phyloP scores from a whole-genome alignment of 1,139 yeast genomes.

The Hanseniaspora sp. region DNA sequence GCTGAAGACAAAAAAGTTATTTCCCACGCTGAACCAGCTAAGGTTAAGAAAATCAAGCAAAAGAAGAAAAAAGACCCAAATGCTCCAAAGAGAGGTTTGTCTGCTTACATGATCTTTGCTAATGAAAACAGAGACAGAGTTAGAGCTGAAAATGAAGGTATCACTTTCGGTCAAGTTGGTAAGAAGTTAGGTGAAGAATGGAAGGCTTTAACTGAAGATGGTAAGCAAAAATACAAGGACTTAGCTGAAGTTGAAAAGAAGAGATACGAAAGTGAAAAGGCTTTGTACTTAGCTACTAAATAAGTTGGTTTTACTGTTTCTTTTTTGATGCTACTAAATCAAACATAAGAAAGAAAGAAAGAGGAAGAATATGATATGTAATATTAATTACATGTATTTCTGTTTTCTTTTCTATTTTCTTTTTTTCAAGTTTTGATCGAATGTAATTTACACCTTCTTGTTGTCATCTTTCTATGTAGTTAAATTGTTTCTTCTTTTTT shows the following conservation, averaged over 20 bases:
- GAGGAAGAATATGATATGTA: too few relatives aligned
- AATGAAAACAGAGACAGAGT: conserved; percentile 93
- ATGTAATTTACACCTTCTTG: too few relatives aligned
- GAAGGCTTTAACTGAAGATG: conserved; percentile 77
- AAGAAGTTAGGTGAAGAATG: conserved; percentile 88
- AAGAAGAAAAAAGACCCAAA: conserved; percentile 63
- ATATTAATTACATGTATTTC: too few relatives aligned
- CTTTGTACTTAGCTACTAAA: conserved; percentile 55
- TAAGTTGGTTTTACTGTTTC: neutral
- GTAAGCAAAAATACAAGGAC: conserved; percentile 77
- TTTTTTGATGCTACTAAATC: neutral
- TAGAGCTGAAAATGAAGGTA: conserved; percentile 89
- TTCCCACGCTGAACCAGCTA: conserved; percentile 9
- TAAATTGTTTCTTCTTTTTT: too few relatives aligned
- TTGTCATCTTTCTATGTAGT: too few relatives aligned
- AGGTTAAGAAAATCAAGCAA: conserved; percentile 29
- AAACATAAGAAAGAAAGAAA: too few relatives aligned
- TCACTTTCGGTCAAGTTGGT: conserved; percentile 85
- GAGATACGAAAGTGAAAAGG: conserved; percentile 94
- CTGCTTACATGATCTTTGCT: conserved; percentile 98
- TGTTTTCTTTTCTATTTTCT: neutral
- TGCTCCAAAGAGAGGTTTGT: conserved; percentile 96
- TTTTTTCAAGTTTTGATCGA: neutral
- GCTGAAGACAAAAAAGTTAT: neutral
- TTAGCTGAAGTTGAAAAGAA: conserved; percentile 94